A percentile compares a stretch with the other conserved stretches of the same genome.
These are phyloP conservation scores for Favolaschia claudopus DNA, from an alignment of 768 basidiomycete genomes.

Conservation along the genomic window DNA sequence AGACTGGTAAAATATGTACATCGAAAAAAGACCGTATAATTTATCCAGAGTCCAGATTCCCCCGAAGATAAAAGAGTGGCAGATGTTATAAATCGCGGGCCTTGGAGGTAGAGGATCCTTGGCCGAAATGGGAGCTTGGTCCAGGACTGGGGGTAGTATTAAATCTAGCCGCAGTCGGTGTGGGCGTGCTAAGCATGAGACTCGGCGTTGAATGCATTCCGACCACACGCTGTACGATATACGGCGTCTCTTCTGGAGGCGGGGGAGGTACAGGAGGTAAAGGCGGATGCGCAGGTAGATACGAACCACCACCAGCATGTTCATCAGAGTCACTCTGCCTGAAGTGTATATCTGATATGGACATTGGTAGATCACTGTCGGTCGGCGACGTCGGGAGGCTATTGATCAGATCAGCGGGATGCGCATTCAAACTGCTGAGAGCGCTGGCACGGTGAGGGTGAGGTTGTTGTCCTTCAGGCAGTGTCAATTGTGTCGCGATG, in stretches of 20 bases:
- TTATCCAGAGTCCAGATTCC: conserved; percentile 1
- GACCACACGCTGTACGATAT: conserved; percentile 24
- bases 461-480: conserved; percentile 1
- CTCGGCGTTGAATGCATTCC: conserved; percentile 16
- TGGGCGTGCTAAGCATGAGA: conserved; percentile 1
- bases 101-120: conserved; percentile 5
- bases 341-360: conserved; percentile 62
- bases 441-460: conserved; percentile 5
- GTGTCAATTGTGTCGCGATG: conserved; percentile 2
- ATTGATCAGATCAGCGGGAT: conserved; percentile 36
- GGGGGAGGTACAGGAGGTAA: conserved; percentile 50
- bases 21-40: not conserved
- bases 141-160: not conserved
- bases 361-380: conserved; percentile 63
- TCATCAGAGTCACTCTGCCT: conserved; percentile 50
- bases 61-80: not conserved
- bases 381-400: conserved; percentile 56
- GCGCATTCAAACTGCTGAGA: conserved; percentile 40
- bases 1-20: not conserved
- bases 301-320: conserved; percentile 30
- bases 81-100: conserved; percentile 3
- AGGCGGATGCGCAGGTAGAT: conserved; percentile 45
- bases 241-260: conserved; percentile 12
- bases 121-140: not conserved
- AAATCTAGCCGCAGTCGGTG: conserved; percentile 19